Percentiles rank a stretch among this genome's conserved stretches.
Evolutionary conservation across 2,329 filamentous ascomycete genomes (phyloP).

Genomic region (Botryotinia narcissicola): DNA sequence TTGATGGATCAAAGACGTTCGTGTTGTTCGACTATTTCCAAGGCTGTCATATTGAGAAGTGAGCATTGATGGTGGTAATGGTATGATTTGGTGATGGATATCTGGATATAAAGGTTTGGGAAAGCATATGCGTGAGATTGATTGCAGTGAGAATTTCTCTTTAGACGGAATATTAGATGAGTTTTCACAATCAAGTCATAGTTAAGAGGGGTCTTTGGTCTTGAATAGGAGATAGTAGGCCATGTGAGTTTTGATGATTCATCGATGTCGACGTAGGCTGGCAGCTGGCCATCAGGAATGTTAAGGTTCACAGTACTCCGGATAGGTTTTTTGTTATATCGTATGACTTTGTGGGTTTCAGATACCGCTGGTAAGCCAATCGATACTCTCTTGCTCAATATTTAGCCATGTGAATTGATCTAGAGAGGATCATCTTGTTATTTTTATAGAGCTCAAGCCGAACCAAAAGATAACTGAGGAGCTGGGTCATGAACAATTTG

Average conservation of each 20-base stretch:
- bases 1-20: background rate
- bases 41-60: background rate
- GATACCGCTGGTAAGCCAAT: too few relatives aligned
- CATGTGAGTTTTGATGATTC: too few relatives aligned
- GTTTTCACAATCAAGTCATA: too few relatives aligned
- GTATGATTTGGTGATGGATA: background rate
- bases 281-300: too few relatives aligned
- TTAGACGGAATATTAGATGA: too few relatives aligned
- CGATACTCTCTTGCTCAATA: too few relatives aligned
- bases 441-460: background rate
- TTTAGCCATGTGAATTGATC: too few relatives aligned
- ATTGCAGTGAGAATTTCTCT: background rate
- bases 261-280: too few relatives aligned
- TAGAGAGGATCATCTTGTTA: background rate
- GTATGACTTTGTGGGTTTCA: too few relatives aligned
- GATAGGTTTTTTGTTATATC: too few relatives aligned
- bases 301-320: too few relatives aligned
- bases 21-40: accelerated
- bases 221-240: background rate
- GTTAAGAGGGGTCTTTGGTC: too few relatives aligned
- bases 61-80: background rate
- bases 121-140: background rate
- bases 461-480: background rate
- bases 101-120: accelerated
- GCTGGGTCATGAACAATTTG: background rate